Conservation (phyloP, 345 rosid species). For the Eucalyptus polyanthemos region DNA sequence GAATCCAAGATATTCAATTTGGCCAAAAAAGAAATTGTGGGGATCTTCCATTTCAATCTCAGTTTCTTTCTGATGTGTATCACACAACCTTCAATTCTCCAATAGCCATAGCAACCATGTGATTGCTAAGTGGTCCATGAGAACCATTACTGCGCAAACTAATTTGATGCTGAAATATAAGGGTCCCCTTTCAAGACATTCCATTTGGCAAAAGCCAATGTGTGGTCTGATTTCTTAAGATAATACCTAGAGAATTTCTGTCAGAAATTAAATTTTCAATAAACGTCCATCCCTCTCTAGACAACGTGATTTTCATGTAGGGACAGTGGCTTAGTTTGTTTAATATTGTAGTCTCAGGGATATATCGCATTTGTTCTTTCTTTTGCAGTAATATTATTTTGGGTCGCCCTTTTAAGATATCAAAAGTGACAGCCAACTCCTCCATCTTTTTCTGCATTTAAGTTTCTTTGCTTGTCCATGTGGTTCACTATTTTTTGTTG, state of each 20-base stretch:
- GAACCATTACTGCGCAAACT: not conserved
- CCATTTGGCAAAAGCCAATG: not conserved
- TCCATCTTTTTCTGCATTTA: not conserved
- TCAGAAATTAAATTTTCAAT: not conserved
- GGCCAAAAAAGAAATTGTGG: not conserved
- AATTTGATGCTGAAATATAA: not conserved
- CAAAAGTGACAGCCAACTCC: not conserved
- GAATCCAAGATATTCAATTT: not conserved
- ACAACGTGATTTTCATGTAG: not conserved
- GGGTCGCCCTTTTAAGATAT: not conserved
- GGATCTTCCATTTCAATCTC: not conserved
- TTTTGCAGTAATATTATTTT: not conserved
- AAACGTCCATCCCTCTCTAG: not conserved
- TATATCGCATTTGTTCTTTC: not conserved
- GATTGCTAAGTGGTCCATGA: not conserved
- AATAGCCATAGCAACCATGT: not conserved
- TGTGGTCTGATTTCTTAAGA: not conserved
- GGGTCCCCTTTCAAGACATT: not conserved
- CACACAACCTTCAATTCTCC: not conserved
- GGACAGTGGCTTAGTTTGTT: not conserved
- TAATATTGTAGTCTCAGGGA: not conserved
- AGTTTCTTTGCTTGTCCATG: not conserved
- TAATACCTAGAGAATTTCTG: not conserved
- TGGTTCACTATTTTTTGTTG: not conserved
- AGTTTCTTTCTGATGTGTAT: not conserved